Conservation (phyloP, 2,329 filamentous ascomycete species). For the Pseudocercospora fuligena region DNA sequence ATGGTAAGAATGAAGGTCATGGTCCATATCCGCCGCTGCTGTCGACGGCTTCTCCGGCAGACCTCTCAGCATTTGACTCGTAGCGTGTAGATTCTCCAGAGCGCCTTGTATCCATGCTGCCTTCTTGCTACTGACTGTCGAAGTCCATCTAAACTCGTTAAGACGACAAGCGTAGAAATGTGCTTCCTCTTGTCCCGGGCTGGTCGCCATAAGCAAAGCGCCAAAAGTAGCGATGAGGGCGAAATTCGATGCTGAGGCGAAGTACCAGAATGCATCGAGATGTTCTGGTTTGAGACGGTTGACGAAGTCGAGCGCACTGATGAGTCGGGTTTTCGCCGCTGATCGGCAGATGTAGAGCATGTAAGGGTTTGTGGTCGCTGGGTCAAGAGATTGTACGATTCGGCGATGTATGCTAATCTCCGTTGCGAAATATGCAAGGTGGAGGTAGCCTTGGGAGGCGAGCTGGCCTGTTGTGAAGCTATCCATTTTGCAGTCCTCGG, state of each 20-base stretch:
- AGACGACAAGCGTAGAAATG: constrained; percentile 88
- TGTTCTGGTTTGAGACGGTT: constrained; percentile 87
- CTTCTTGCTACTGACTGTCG: constrained; percentile 81
- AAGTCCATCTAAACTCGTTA: constrained; percentile 91
- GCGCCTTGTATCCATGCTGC: constrained; percentile 56
- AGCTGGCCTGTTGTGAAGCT: constrained; percentile 47
- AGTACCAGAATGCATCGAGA: constrained; percentile 91
- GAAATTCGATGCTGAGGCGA: constrained; percentile 86
- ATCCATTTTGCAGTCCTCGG: constrained; percentile 68
- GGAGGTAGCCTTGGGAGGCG: constrained; percentile 66
- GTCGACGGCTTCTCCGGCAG: constrained; percentile 49
- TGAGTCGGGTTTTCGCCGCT: constrained; percentile 89
- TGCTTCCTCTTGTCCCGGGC: constrained; percentile 83
- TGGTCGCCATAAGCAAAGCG: constrained; percentile 85
- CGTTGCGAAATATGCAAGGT: constrained; percentile 90
- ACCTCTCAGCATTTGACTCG: constrained; percentile 49
- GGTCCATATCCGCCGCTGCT: not conserved
- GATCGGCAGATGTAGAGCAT: constrained; percentile 90
- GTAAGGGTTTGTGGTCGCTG: constrained; percentile 67
- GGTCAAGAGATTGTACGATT: constrained; percentile 79
- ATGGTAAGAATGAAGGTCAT: not conserved
- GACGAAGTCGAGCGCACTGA: constrained; percentile 96
- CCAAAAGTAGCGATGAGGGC: constrained; percentile 94
- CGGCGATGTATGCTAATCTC: constrained; percentile 92
- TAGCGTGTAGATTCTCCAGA: constrained; percentile 52